Base-by-base conservation (phyloP, 1,139 yeast genomes). In the Hyphopichia khmerensis region DNA sequence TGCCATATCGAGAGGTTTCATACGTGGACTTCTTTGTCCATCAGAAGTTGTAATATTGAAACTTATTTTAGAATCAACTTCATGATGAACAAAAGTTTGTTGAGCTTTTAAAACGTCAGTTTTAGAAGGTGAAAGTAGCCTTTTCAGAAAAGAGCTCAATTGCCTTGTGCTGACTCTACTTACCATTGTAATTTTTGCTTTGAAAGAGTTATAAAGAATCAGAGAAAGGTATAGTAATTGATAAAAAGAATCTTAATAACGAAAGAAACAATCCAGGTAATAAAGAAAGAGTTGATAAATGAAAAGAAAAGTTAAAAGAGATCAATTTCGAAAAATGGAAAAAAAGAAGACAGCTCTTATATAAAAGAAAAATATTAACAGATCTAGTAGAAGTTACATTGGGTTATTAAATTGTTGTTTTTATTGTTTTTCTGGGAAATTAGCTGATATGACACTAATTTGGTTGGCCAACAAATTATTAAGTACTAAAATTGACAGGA, bases 1-100 rank as follows among this genome's bases (percentile, higher is more conserved):
- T 2, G 65, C 65, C 26, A 57, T 19, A 14, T 49, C 50, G 33
- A 51, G 43, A 4, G 55, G 48, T 16, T 39, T 41, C 26, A 43
- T 11, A 14, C 15, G 18, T 7, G 23, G 31, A 15, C 4, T 10
- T 1, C 7, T 5, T 14, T 14, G 32, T n/a, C 14, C 33, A 17
- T 16, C 29, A 16, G 42, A 32, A 19, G 44, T 30, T 6, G 32
- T 30, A 5, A 41, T 38, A 11, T 29, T 37, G 18, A 39, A 38
- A 24, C 36, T 41, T 9, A 40, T 19, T 33, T 31, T 40, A 19
- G 33, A 23, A 24, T 34, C 42, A 13, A 35, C 38, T 13, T 36
- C 40, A 16, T 32, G 19, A 11, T 36, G 34, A 9, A 26, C n/a
- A 23, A 24, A 37, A 5, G 35, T 35, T 11, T 27, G 34, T 34